phyloP scores from a whole-genome alignment of 345 rosid genomes.

The Euphorbia peplus region DNA sequence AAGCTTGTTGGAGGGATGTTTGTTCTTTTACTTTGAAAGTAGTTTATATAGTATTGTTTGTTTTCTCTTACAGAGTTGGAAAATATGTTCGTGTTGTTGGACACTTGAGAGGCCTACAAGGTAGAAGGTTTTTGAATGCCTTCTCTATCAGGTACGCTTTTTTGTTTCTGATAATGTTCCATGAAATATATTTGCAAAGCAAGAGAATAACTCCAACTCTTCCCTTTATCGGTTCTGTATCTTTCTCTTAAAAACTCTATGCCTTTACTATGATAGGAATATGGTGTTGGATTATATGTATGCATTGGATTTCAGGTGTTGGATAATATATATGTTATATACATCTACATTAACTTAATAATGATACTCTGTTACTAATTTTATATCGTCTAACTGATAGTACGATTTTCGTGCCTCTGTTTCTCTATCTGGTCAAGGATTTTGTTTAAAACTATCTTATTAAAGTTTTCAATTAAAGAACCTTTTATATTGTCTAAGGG shows the following conservation, averaged over 20 bases:
- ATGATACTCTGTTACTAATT: too few relatives aligned
- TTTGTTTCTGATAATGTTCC: neutral
- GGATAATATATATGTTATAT: too few relatives aligned
- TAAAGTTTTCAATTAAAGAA: neutral
- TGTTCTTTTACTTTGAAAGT: neutral
- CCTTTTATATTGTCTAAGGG: neutral
- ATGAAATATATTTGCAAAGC: neutral
- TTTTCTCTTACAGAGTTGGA: slow-evolving; percentile 54
- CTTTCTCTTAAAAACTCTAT: neutral
- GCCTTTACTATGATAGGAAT: neutral
- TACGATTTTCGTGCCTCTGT: neutral
- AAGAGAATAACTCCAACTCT: neutral
- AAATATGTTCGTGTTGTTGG: slow-evolving; percentile 88
- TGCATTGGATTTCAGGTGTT: neutral
- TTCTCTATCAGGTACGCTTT: slow-evolving; percentile 64
- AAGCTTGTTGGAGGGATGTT: neutral
- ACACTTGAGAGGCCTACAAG: slow-evolving; percentile 69
- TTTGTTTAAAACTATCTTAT: neutral
- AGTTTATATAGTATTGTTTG: neutral
- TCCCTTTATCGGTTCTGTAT: neutral
- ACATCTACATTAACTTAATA: too few relatives aligned
- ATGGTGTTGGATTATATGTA: slow-evolving; percentile 3
- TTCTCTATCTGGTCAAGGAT: neutral
- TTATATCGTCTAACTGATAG: neutral
- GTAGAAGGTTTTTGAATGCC: slow-evolving; percentile 61